Base-by-base conservation (phyloP, 352 stramenopile species). In the Phytophthora tentaculata region DNA sequence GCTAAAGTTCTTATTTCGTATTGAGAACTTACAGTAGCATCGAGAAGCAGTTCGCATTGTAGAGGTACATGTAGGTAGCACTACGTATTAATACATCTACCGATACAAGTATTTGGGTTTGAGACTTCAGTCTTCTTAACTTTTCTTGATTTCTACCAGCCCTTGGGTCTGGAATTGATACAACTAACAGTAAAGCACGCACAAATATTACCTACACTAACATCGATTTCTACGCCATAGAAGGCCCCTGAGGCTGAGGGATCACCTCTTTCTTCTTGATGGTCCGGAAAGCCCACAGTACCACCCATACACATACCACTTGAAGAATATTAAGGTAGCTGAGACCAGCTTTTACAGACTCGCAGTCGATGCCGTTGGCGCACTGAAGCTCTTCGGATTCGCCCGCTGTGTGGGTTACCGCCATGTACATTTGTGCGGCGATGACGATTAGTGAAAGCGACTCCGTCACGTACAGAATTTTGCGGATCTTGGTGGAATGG, bases 301-400 rank as follows among this genome's bases (percentile, higher is more conserved):
- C 66, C 8, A 73, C 65, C 74, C 74, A 82, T 12, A 76, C 50
- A 49, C 71, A 79, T 13, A 70, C 20, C n/a, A 79, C 63, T 59
- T 85, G 77, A 44, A 82, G 55, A 5, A 72, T 41, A 52, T 87
- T 79, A 16, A 87, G 55, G 14, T 74, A 68, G 32, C 65, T 80
- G 23, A 87, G 49, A 37, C 53, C 35, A 22, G 67, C 55, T n/a
- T 72, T 64, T 41, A 92, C 50, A 26, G 64, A 64, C 9, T 80
- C 73, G 47, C 84, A 92, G 17, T 68, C 47, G 17, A 83, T 54
- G 8, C 81, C 84, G 35, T 90, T 90, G 12, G 84, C 81, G 28
- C 84, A 92, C 4, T 77, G 70, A 24, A 92, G 73, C 53, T 88
- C 84, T 3, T 69, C 32, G 1, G 68, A 70, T 49, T 76, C 62